These are phyloP conservation scores for Pisolithus albus DNA, from an alignment of 768 basidiomycete genomes.

Conservation along the genomic window DNA sequence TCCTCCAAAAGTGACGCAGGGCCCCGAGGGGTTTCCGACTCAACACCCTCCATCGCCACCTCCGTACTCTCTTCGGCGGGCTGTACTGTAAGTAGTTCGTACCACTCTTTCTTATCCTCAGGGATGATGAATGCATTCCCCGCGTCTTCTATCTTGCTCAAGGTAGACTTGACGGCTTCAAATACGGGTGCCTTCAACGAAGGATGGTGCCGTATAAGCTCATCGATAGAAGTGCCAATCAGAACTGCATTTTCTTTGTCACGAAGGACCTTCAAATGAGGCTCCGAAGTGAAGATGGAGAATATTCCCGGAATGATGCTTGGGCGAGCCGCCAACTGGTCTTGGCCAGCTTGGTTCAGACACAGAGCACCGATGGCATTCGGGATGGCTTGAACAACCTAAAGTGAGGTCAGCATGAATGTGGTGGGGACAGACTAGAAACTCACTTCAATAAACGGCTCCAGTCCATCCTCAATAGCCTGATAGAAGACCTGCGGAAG, in stretches of 20 bases:
- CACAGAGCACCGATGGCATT: slow-evolving; percentile 96
- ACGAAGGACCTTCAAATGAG: slow-evolving; percentile 73
- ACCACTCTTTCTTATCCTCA: slow-evolving; percentile 59
- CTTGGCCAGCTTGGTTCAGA: slow-evolving; percentile 84
- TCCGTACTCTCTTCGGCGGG: slow-evolving; percentile 24
- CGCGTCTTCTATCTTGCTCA: slow-evolving; percentile 68
- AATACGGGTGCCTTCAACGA: slow-evolving; percentile 75
- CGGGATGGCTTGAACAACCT: slow-evolving; percentile 90
- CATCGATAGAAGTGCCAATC: slow-evolving; percentile 87
- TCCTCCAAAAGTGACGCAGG: slow-evolving; percentile 13
- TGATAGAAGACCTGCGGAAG: slow-evolving; percentile 87
- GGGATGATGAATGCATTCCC: slow-evolving; percentile 55
- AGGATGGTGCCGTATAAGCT: slow-evolving; percentile 95
- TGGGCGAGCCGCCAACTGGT: slow-evolving; percentile 69
- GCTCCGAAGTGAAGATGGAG: slow-evolving; percentile 78
- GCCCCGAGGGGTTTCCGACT: slow-evolving; percentile 14
- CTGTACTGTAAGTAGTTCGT: slow-evolving; percentile 41
- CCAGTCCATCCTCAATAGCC: slow-evolving; percentile 76
- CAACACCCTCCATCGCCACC: slow-evolving; percentile 45
- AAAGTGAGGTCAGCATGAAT: slow-evolving; percentile 1
- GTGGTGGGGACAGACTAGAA: background rate
- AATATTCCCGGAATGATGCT: slow-evolving; percentile 82
- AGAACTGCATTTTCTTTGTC: slow-evolving; percentile 91
- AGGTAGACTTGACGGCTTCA: slow-evolving; percentile 61
- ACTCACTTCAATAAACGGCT: slow-evolving; percentile 79